phyloP scores from a whole-genome alignment of 371 early-diverging fungal species.

The Mucor circinelloides region DNA sequence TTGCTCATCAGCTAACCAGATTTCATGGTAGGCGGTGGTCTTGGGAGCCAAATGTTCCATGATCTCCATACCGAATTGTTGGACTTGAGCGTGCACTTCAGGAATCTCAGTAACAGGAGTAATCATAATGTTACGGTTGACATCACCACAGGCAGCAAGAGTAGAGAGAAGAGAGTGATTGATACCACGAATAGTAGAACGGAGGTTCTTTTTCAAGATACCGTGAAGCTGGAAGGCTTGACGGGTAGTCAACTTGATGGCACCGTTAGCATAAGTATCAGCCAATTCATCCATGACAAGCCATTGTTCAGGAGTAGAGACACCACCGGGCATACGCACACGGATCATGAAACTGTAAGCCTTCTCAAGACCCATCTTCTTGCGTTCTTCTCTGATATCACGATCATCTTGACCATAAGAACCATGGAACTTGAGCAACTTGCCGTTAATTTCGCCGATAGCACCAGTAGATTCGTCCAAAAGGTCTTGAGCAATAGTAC shows the following conservation, averaged over 20 bases:
- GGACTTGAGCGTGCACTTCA: slow-evolving; percentile 78
- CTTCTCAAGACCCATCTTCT: slow-evolving; percentile 84
- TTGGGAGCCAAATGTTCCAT: slow-evolving; percentile 80
- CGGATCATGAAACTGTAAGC: slow-evolving; percentile 96
- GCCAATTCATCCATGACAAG: slow-evolving; percentile 88
- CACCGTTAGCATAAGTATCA: slow-evolving; percentile 80
- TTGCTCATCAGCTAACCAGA: slow-evolving; percentile 90
- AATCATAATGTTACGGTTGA: slow-evolving; percentile 95
- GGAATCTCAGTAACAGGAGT: slow-evolving; percentile 82
- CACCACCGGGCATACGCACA: slow-evolving; percentile 92
- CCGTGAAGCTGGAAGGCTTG: slow-evolving; percentile 97
- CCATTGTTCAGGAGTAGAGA: slow-evolving; percentile 87
- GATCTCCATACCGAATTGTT: slow-evolving; percentile 69
- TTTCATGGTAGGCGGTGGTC: slow-evolving; percentile 93
- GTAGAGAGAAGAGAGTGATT: slow-evolving; percentile 88
- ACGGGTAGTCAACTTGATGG: slow-evolving; percentile 92
- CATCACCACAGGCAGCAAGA: slow-evolving; percentile 96
- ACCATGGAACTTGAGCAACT: slow-evolving; percentile 95
- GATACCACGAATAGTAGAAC: slow-evolving; percentile 85
- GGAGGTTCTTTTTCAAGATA: slow-evolving; percentile 87
- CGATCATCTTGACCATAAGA: slow-evolving; percentile 96
- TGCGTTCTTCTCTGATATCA: slow-evolving; percentile 85
- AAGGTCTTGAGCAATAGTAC: slow-evolving; percentile 86
- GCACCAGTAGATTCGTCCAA: slow-evolving; percentile 85
- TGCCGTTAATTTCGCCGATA: slow-evolving; percentile 85